Percentiles rank a stretch among this genome's conserved stretches.
phyloP scores from a whole-genome alignment of 192 early-diverging fungal species.

The Pilobolus umbonatus region DNA sequence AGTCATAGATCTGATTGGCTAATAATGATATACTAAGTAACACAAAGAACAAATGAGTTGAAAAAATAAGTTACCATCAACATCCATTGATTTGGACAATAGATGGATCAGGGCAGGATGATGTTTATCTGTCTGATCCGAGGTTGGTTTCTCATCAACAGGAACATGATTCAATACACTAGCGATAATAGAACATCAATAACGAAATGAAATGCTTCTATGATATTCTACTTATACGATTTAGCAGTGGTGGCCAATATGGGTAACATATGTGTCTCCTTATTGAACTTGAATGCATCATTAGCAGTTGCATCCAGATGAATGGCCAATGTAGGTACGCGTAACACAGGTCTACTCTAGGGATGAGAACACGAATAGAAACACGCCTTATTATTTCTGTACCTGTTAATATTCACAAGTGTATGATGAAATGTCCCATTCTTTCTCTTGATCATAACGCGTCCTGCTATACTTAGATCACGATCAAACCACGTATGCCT shows the following conservation, averaged over 20 bases:
- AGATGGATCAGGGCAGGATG: conserved; percentile 77
- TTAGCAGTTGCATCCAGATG: conserved; percentile 82
- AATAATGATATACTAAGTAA: not conserved
- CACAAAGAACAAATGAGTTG: not conserved
- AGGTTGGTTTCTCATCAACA: conserved; percentile 4
- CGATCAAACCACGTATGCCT: conserved; percentile 98
- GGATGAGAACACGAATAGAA: not conserved
- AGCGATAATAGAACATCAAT: not conserved
- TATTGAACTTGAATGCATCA: conserved; percentile 90
- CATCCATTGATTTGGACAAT: conserved; percentile 68
- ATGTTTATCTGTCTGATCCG: conserved; percentile 55
- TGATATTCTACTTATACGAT: too few species aligned
- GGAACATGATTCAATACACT: conserved; percentile 28
- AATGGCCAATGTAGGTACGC: conserved; percentile 95
- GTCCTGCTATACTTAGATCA: conserved; percentile 93
- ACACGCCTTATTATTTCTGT: not conserved
- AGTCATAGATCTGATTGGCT: conserved; percentile 81
- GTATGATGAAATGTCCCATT: conserved; percentile 66
- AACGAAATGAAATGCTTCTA: not conserved
- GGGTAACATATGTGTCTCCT: conserved; percentile 87
- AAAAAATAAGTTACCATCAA: conserved; percentile 36
- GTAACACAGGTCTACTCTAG: conserved; percentile 70
- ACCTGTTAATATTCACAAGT: conserved; percentile 72
- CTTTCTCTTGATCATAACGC: conserved; percentile 73
- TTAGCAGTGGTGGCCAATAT: conserved; percentile 73